phyloP scores from a whole-genome alignment of 2,329 filamentous ascomycete genomes.

The Stemphylium beticola region DNA sequence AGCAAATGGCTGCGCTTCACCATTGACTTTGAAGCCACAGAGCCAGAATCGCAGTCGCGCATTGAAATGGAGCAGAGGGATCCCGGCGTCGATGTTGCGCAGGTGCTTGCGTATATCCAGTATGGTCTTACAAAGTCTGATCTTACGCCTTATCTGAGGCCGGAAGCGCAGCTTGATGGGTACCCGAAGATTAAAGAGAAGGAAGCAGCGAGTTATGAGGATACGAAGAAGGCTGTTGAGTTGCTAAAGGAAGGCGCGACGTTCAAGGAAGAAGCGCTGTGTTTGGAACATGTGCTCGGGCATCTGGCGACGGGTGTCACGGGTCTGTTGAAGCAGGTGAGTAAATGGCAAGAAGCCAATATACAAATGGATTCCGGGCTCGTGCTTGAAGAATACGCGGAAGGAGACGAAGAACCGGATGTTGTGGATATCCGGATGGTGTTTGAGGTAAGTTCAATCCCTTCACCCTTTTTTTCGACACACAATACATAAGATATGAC shows the following conservation, averaged over 20 bases:
- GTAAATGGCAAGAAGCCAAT: slow-evolving; percentile 55
- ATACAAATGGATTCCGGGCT: slow-evolving; percentile 72
- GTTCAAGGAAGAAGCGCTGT: slow-evolving; percentile 42
- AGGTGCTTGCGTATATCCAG: slow-evolving; percentile 79
- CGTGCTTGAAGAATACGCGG: slow-evolving; percentile 51
- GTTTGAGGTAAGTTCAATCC: slow-evolving; percentile 50
- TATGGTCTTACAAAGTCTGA: slow-evolving; percentile 71
- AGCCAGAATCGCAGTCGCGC: slow-evolving; percentile 62
- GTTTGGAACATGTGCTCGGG: slow-evolving; percentile 49
- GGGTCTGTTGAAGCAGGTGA: slow-evolving; percentile 47
- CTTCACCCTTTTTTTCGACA: background rate
- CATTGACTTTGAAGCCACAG: slow-evolving; percentile 76
- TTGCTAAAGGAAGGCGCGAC: slow-evolving; percentile 54
- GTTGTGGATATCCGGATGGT: slow-evolving; percentile 65
- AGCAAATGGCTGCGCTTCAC: slow-evolving; percentile 83
- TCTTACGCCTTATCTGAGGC: slow-evolving; percentile 64
- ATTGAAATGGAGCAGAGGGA: slow-evolving; percentile 82
- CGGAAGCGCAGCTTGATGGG: slow-evolving; percentile 44
- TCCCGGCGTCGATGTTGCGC: slow-evolving; percentile 73
- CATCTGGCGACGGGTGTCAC: slow-evolving; percentile 43
- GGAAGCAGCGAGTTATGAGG: slow-evolving; percentile 32
- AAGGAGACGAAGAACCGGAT: slow-evolving; percentile 26
- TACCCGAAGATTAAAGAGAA: slow-evolving; percentile 3
- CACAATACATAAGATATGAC: background rate
- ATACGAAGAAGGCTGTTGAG: slow-evolving; percentile 43